Conservation (phyloP, 805 yeast species). For the Metschnikowia picachoensis region DNA sequence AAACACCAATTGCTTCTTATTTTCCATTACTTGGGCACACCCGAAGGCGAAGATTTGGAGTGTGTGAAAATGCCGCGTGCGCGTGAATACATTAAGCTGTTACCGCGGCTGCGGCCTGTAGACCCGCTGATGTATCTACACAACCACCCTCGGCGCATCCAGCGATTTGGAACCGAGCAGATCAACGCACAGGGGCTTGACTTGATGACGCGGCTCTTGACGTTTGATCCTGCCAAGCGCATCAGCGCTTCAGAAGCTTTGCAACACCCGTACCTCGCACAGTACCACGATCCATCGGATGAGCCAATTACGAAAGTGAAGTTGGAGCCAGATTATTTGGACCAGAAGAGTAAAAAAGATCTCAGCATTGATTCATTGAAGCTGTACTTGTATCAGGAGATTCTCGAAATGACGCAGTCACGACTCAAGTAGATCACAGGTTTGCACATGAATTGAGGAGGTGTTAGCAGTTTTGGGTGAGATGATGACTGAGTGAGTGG, state of each 20-base stretch:
- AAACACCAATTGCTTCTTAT: constrained; percentile 64
- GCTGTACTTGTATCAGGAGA: constrained; percentile 13
- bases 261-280: constrained; percentile 14
- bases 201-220: constrained; percentile 13
- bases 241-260: constrained; percentile 12
- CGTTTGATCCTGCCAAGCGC: constrained; percentile 14
- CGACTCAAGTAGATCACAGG: not conserved
- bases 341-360: constrained; percentile 11
- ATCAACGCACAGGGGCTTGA: constrained; percentile 15
- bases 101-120: constrained; percentile 8
- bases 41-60: constrained; percentile 30
- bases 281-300: constrained; percentile 15
- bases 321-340: constrained; percentile 16
- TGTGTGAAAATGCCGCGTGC: constrained; percentile 16
- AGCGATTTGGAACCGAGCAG: constrained; percentile 11
- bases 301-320: constrained; percentile 14
- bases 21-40: constrained; percentile 68
- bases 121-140: constrained; percentile 5
- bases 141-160: constrained; percentile 14
- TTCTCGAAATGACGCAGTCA: constrained; percentile 11
- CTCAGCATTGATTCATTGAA: constrained; percentile 13
- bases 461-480: no score
- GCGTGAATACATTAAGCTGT: constrained; percentile 15
- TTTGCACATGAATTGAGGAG: no score
- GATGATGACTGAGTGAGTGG: no score